Evolutionary conservation across 2,329 filamentous ascomycete genomes (phyloP), one percentile per base, ranked within the genome.

Genomic region (Pyrenophora teres): DNA sequence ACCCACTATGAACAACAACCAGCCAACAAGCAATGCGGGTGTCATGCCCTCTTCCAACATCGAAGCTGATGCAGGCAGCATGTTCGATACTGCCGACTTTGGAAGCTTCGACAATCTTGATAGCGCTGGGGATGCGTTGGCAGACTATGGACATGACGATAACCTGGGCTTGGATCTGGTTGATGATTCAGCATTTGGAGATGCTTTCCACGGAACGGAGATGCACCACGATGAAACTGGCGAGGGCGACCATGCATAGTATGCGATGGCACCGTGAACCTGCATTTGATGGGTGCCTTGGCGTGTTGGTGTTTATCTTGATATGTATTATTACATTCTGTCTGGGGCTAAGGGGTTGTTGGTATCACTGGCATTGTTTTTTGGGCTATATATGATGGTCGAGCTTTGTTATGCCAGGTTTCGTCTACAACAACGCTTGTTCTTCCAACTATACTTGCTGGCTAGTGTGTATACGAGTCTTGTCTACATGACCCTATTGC

Each of bases 171-270:
- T 75, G 27, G 72, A 73, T 45, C 59, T 74, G 9, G 69, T 74
- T 3, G 71, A 75, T 37, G 69, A 74, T 50, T 73, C 71, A 18
- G 72, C 72, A 3, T 75, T 75, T 48, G 72, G 72, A 2, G 72
- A 74, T 40, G 72, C 72, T n/a, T 74, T 75, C 51, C 72, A 75
- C 21, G 70, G 66, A 2, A 74, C 68, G 13, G 71, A 72, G 41
- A 68, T 65, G 62, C 65, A 71, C 48, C 62, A 70, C 32, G 65
- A 67, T 16, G 66, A 68, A 38, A 60, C 63, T 31, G 67, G 62
- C 15, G 65, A 70, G 35, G 67, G 63, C 18, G 60, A 68, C 16
- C 62, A 64, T 46, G 60, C 56, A 40, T 71, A 62, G 52, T 40
- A 51, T 35, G 44, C 41, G 21, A 27, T 35, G 41, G 38, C 33